Percentiles rank a stretch among this genome's conserved stretches.
Conservation (phyloP, 140 eudicot species). For the Artemisia princeps region DNA sequence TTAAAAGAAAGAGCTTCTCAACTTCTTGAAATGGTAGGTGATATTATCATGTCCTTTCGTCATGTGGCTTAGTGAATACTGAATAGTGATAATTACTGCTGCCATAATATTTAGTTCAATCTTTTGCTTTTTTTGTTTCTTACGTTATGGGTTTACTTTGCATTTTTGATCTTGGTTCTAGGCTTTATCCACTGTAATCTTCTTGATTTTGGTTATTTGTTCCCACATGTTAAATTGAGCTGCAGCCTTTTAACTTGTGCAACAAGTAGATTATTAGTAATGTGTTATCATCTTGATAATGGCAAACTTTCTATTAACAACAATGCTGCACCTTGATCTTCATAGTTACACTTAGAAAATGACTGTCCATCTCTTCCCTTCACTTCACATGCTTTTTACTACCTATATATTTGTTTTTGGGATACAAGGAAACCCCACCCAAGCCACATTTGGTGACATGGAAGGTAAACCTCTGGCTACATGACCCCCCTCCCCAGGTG, state of each 20-base stretch:
- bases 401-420: too few species aligned
- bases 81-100: not conserved
- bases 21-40: slow-evolving; percentile 82
- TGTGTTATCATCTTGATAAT: not conserved
- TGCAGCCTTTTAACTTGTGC: slow-evolving; percentile 9
- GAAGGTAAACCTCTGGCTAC: too few species aligned
- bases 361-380: too few species aligned
- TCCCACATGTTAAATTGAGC: slow-evolving; percentile 2
- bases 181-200: not conserved
- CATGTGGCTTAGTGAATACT: not conserved
- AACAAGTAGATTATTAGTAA: slow-evolving; percentile 1
- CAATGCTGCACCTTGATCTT: too few species aligned
- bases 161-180: not conserved
- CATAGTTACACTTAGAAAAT: too few species aligned
- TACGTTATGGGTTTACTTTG: slow-evolving; percentile 1
- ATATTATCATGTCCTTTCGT: slow-evolving; percentile 6
- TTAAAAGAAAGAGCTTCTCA: slow-evolving; percentile 91
- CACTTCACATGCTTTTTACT: too few species aligned
- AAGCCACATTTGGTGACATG: too few species aligned
- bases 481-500: too few species aligned
- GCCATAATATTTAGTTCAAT: not conserved
- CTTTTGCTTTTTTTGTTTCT: too few species aligned
- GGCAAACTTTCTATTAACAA: too few species aligned
- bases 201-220: slow-evolving; percentile 4
- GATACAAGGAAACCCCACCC: too few species aligned